These are phyloP conservation scores for Pythium dissotocum DNA, from an alignment of 352 stramenopile species.

Conservation along the genomic window DNA sequence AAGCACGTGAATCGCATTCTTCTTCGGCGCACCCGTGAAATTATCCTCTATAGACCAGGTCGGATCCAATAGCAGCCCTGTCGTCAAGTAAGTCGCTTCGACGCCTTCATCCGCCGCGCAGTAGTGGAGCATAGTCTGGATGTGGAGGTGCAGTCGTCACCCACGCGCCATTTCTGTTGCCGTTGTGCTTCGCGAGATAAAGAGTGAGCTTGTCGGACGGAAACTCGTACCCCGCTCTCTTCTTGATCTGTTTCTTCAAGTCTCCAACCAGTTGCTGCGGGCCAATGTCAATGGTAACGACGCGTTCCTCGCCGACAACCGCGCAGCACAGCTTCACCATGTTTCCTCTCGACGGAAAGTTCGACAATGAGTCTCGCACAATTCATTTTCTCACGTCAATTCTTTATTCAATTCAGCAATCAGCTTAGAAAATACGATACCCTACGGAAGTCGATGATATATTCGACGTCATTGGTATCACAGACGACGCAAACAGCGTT, in stretches of 20 bases:
- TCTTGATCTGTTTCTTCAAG: constrained; percentile 17
- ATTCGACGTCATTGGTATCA: no score
- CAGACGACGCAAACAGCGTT: no score
- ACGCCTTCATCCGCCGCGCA: constrained; percentile 6
- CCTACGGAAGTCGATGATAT: no score
- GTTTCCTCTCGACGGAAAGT: neutral
- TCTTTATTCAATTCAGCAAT: no score
- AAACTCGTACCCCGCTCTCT: constrained; percentile 5
- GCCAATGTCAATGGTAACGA: constrained; percentile 9
- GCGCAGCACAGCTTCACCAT: constrained; percentile 14
- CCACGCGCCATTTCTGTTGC: constrained; percentile 9
- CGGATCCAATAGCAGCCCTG: constrained; percentile 18
- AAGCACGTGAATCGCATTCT: constrained; percentile 19
- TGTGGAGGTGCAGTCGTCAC: constrained; percentile 11
- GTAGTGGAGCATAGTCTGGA: constrained; percentile 13
- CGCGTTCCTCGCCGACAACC: constrained; percentile 11
- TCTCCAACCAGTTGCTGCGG: constrained; percentile 12
- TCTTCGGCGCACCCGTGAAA: neutral
- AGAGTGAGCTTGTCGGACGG: constrained; percentile 7
- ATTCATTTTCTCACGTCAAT: no score
- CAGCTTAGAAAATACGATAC: no score
- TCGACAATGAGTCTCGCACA: neutral
- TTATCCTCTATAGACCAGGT: constrained; percentile 17
- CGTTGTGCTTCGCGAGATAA: constrained; percentile 17
- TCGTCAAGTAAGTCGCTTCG: constrained; percentile 15